Evolutionary conservation across 2,329 filamentous ascomycete species (phyloP).

Genomic region (Helotiales sp.): DNA sequence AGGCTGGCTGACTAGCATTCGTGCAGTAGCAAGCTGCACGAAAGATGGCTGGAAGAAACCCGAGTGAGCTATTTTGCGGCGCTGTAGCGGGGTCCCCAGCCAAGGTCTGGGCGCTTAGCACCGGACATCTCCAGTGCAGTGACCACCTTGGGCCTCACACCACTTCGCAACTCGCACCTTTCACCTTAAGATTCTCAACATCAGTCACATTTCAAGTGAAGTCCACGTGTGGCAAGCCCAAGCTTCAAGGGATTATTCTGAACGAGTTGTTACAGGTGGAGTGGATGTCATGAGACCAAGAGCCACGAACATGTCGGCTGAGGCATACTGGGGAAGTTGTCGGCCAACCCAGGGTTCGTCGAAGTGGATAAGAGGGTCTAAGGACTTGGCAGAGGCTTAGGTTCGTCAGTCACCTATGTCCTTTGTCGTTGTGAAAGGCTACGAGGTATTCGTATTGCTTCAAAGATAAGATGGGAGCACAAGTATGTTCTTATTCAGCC

Average conservation of each 20-base stretch:
- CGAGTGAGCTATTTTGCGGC: neutral
- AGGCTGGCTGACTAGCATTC: neutral
- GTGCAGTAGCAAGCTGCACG: neutral
- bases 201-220: slow-evolving; percentile 1
- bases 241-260: neutral
- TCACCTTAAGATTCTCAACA: neutral
- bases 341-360: neutral
- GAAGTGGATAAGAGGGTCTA: neutral
- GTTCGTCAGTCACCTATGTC: no score
- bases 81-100: slow-evolving; percentile 4
- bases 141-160: neutral
- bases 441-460: neutral
- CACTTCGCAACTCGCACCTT: neutral
- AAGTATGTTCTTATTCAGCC: neutral
- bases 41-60: neutral
- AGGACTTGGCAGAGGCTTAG: neutral
- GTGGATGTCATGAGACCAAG: neutral
- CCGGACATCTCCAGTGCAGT: neutral
- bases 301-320: neutral
- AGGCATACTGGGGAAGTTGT: neutral
- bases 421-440: neutral
- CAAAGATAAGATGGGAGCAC: neutral
- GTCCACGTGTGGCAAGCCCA: neutral
- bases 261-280: neutral
- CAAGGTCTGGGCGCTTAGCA: neutral